Evolutionary conservation across 2,329 filamentous ascomycete genomes (phyloP), one percentile per base, ranked within the genome.

Genomic region (Aspergillus vadensis): DNA sequence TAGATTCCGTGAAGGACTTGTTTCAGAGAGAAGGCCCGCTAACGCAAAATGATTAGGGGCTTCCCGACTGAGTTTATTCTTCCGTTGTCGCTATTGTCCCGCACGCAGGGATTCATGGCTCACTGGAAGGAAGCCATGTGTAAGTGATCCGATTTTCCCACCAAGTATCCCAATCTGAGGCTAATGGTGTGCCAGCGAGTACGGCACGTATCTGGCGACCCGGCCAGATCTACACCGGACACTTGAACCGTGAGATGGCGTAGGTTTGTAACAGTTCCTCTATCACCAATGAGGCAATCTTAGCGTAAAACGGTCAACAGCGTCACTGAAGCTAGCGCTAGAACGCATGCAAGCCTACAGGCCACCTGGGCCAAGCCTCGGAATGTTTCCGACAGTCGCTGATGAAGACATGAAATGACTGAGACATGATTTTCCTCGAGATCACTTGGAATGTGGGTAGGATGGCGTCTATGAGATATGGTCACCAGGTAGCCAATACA

Each of bases 101-200:
- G 59, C 1, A 54, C 50, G 54, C 44, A 36, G 10, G 61, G 61
- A 3, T 51, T 63, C 15, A 19, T 63, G 55, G 61, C 59, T 9
- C 61, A 63, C 32, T 63, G 61, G 61, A 47, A 48, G 5, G 59
- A 63, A 21, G 39, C 43, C 5, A 63, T 63, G 61, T 10, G 59
- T 78, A 75, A 5, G 75, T 51, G 75, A 19, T 55, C 27, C 21
- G n/a, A 27, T 25, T 30, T 44, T 21, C 21, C 19, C n/a, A 30
- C 6, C 9, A n/a, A 17, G 10, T 14, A 12, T 14, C 12, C 32
- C 32, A 36, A 4, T 14, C 7, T 47, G 14, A 47, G 32, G n/a
- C 53, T 36, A 44, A 36, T 8, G 23, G 12, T 32, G 17, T 12
- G 39, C 17, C 27, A 54, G 51, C 17, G 15, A 25, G 38, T 2